A percentile compares a stretch with the other conserved stretches of the same genome.
These are phyloP conservation scores for Porodaedalea pini DNA, from an alignment of 1,284 basidiomycete genomes.

Conservation along the genomic window DNA sequence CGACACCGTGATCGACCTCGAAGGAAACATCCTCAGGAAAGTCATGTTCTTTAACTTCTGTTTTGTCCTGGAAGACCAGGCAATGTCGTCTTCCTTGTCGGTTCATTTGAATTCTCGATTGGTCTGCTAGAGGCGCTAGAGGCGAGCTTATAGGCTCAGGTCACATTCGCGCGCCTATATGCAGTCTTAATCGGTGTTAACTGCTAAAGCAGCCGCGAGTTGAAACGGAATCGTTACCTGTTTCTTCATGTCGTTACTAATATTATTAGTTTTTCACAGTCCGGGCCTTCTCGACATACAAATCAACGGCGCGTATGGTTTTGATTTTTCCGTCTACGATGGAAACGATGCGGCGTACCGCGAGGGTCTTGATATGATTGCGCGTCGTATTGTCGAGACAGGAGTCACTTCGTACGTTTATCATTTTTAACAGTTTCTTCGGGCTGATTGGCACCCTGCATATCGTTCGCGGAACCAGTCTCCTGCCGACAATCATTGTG, in stretches of 20 bases:
- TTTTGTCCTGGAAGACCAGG: neutral
- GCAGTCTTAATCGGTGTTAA: no score
- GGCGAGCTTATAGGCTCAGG: no score
- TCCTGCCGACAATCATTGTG: slow-evolving; percentile 79
- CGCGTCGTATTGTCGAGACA: slow-evolving; percentile 77
- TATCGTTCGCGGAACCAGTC: slow-evolving; percentile 40
- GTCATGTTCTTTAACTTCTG: slow-evolving; percentile 18
- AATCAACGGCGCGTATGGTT: slow-evolving; percentile 85
- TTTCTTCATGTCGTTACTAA: no score
- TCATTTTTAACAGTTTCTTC: neutral
- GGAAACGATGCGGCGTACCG: slow-evolving; percentile 66
- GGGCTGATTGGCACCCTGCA: slow-evolving; percentile 2
- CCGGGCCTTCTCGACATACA: slow-evolving; percentile 80
- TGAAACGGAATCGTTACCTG: no score
- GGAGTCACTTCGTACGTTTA: slow-evolving; percentile 79
- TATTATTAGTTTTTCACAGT: slow-evolving; percentile 33
- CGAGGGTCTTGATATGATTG: slow-evolving; percentile 66
- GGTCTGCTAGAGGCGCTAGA: no score
- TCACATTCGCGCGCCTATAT: no score
- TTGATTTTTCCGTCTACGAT: slow-evolving; percentile 83
- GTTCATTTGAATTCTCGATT: no score
- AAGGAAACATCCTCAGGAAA: slow-evolving; percentile 70
- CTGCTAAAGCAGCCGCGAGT: no score
- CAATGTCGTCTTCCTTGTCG: no score
- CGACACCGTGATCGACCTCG: slow-evolving; percentile 57